A percentile compares a stretch with the other conserved stretches of the same genome.
phyloP scores from a whole-genome alignment of 768 basidiomycete genomes.

The Calvatia gigantea region DNA sequence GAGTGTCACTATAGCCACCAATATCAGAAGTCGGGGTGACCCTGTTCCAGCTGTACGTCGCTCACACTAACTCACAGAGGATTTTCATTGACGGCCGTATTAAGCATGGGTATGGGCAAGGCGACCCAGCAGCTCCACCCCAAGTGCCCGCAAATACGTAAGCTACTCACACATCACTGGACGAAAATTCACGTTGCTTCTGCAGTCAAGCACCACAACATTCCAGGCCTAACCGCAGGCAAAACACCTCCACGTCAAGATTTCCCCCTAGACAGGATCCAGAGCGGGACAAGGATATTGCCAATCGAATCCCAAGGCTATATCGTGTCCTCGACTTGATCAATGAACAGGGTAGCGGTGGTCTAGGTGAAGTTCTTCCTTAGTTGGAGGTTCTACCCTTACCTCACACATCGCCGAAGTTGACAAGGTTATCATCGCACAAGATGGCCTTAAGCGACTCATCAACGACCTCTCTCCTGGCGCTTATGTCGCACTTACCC shows the following conservation, averaged over 20 bases:
- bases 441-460: constrained; percentile 44
- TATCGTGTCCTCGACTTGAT: constrained; percentile 17
- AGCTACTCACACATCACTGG: not conserved
- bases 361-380: constrained; percentile 33
- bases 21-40: not conserved
- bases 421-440: constrained; percentile 61
- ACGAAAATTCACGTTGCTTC: not conserved
- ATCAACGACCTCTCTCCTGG: constrained; percentile 47
- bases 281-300: not conserved
- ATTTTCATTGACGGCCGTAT: too few relatives aligned
- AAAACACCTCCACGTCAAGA: too few relatives aligned
- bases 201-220: too few relatives aligned
- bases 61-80: too few relatives aligned
- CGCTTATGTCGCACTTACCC: constrained; percentile 50
- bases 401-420: constrained; percentile 28
- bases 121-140: too few relatives aligned
- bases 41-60: not conserved
- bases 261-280: too few relatives aligned
- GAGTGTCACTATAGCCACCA: not conserved
- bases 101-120: too few relatives aligned
- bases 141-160: too few relatives aligned
- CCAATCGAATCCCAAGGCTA: not conserved
- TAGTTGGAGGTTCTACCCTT: not conserved
- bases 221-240: too few relatives aligned
- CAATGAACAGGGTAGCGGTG: constrained; percentile 21